A percentile compares a stretch with the other conserved stretches of the same genome.
Conservation (phyloP, 495 filamentous ascomycete genomes). For the Friedmanniomyces simplex region DNA sequence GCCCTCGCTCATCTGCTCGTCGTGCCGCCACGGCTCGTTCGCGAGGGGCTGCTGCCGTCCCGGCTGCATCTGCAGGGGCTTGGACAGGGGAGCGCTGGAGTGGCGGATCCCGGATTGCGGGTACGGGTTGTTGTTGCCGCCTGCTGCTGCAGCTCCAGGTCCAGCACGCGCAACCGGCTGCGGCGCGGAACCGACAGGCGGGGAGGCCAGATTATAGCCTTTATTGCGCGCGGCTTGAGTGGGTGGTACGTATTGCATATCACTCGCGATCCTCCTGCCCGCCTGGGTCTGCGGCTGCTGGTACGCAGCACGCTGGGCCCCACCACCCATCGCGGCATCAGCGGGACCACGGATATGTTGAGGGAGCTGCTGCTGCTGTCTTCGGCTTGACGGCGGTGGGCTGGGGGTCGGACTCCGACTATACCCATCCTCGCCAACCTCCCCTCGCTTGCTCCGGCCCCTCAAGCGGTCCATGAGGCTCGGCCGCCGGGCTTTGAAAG, state of each 20-base stretch:
- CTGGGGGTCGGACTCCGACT: neutral
- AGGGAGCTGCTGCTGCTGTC: neutral
- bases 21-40: conserved; percentile 1
- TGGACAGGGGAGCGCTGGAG: neutral
- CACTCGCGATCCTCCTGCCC: neutral
- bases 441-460: neutral
- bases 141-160: neutral
- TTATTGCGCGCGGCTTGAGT: neutral
- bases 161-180: neutral
- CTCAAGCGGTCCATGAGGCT: conserved; percentile 4
- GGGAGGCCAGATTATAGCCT: conserved; percentile 12
- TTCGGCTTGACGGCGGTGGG: neutral
- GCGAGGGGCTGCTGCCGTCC: neutral
- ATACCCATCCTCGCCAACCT: conserved; percentile 1
- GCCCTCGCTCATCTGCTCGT: conserved; percentile 1
- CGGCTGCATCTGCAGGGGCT: neutral
- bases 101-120: neutral
- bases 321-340: neutral
- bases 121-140: conserved; percentile 7
- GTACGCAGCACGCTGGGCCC: neutral
- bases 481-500: neutral
- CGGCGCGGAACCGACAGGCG: conserved; percentile 5
- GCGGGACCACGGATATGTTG: neutral
- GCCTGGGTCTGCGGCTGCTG: neutral
- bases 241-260: neutral